These are phyloP conservation scores for Hyaloperonospora arabidopsidis DNA, from an alignment of 352 stramenopile species.

Conservation along the genomic window DNA sequence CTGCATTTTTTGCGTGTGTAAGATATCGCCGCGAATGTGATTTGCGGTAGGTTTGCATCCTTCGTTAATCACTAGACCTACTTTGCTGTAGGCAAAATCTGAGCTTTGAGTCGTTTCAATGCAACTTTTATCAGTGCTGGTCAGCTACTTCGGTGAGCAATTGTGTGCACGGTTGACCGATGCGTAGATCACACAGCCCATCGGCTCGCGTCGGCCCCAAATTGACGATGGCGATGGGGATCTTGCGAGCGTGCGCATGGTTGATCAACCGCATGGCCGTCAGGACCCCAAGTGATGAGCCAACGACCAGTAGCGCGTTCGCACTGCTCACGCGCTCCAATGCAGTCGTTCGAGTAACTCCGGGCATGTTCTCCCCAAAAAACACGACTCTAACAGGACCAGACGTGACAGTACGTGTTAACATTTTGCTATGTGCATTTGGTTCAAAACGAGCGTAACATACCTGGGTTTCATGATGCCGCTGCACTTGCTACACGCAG, in stretches of 20 bases:
- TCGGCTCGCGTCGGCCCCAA: slow-evolving; percentile 83
- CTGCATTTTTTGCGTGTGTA: slow-evolving; percentile 30
- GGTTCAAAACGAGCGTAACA: slow-evolving; percentile 7
- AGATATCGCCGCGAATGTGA: slow-evolving; percentile 26
- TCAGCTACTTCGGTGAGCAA: slow-evolving; percentile 41
- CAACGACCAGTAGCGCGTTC: slow-evolving; percentile 88
- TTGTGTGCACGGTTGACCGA: slow-evolving; percentile 51
- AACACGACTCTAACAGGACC: slow-evolving; percentile 85
- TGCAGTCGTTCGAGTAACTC: slow-evolving; percentile 55
- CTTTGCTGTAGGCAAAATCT: slow-evolving; percentile 9
- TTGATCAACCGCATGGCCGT: slow-evolving; percentile 90
- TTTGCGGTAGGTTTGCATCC: slow-evolving; percentile 16
- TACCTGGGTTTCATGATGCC: slow-evolving; percentile 78
- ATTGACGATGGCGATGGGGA: slow-evolving; percentile 84
- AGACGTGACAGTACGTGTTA: slow-evolving; percentile 1
- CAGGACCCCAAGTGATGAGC: slow-evolving; percentile 91
- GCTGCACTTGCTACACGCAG: slow-evolving; percentile 57
- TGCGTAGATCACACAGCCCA: slow-evolving; percentile 60
- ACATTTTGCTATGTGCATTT: not conserved
- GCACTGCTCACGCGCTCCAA: slow-evolving; percentile 67
- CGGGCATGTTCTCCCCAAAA: slow-evolving; percentile 94
- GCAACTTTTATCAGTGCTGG: slow-evolving; percentile 19
- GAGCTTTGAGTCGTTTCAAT: slow-evolving; percentile 7
- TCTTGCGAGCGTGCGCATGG: slow-evolving; percentile 49
- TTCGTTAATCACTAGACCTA: slow-evolving; percentile 15